These are phyloP conservation scores for Lipomyces kockii DNA, from an alignment of 805 yeast genomes.

Conservation along the genomic window DNA sequence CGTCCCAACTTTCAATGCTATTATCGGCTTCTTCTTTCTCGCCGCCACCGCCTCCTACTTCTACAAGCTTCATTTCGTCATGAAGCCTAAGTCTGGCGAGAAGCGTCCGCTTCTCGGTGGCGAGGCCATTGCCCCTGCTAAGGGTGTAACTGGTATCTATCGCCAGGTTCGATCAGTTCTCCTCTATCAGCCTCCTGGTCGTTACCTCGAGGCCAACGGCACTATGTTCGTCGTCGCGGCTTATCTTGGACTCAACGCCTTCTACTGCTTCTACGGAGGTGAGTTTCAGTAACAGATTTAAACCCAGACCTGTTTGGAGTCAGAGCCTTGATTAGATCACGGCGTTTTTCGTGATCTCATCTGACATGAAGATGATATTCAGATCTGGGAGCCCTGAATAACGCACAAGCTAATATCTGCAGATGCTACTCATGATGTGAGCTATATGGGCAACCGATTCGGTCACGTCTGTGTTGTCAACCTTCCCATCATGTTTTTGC, in stretches of 20 bases:
- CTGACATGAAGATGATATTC: background rate
- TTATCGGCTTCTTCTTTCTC: slow-evolving; percentile 35
- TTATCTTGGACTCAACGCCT: slow-evolving; percentile 34
- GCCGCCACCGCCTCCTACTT: slow-evolving; percentile 30
- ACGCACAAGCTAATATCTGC: background rate
- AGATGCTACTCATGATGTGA: slow-evolving; percentile 22
- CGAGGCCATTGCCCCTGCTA: slow-evolving; percentile 31
- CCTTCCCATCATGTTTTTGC: slow-evolving; percentile 38
- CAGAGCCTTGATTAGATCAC: too few species aligned
- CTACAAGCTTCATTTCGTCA: slow-evolving; percentile 30
- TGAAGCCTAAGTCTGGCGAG: slow-evolving; percentile 29
- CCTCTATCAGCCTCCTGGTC: slow-evolving; percentile 37
- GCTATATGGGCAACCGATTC: slow-evolving; percentile 35
- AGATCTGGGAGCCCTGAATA: background rate
- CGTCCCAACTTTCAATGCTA: slow-evolving; percentile 36
- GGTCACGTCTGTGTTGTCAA: slow-evolving; percentile 37
- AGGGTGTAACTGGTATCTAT: slow-evolving; percentile 22
- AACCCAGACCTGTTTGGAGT: too few species aligned
- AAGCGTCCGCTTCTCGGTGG: slow-evolving; percentile 34
- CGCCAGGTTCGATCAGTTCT: slow-evolving; percentile 31
- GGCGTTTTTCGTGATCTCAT: background rate
- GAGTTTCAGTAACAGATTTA: background rate
- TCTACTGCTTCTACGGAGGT: slow-evolving; percentile 35
- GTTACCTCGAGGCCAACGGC: slow-evolving; percentile 37
- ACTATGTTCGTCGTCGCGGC: slow-evolving; percentile 34